Evolutionary conservation across 306 rosid genomes (phyloP), one percentile per base, ranked within the genome.

Genomic region (Adenanthera pavonina): DNA sequence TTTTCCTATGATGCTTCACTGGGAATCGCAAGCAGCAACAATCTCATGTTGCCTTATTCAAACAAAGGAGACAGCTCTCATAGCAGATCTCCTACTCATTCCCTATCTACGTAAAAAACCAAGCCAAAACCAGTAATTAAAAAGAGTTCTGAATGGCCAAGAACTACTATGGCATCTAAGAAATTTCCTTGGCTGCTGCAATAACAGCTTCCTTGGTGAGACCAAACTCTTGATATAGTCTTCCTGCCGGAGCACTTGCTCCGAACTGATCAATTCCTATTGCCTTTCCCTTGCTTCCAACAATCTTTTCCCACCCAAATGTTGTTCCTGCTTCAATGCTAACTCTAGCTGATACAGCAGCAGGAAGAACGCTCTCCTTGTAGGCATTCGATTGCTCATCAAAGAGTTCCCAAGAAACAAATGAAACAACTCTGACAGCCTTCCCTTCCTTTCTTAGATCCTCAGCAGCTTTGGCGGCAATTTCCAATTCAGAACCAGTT

Each of bases 311-410:
- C 99, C 99, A 96, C 65, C 99, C 99, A n/a, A 96, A 96, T 33
- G 99, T 93, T 57, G 97, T 61, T 68, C 92, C 99, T 12, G 99
- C 99, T 84, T 96, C 99, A 64, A 96, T 94, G 92, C 99, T 96
- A 54, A 96, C 99, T 84, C 99, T 85, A 56, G 98, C 97, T n/a
- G 97, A 61, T 71, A 96, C 98, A 11, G 92, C 90, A 5, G 87
- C 84, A 2, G 99, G 99, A 52, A 96, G 89, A 72, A 96, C 97
- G 53, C 97, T 92, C 85, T 96, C 98, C 94, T 96, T 96, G 89
- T 96, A 96, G 20, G 82, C 90, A 72, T 91, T 92, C 14, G 99
- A 92, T 84, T 96, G 99, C 1, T 89, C 98, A 4, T 91, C 87
- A 69, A 88, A 96, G 81, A 96, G 98, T 76, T 96, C 99, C 99